Conservation (phyloP, 192 early-diverging fungal genomes). For the Backusella mclennaniae region DNA sequence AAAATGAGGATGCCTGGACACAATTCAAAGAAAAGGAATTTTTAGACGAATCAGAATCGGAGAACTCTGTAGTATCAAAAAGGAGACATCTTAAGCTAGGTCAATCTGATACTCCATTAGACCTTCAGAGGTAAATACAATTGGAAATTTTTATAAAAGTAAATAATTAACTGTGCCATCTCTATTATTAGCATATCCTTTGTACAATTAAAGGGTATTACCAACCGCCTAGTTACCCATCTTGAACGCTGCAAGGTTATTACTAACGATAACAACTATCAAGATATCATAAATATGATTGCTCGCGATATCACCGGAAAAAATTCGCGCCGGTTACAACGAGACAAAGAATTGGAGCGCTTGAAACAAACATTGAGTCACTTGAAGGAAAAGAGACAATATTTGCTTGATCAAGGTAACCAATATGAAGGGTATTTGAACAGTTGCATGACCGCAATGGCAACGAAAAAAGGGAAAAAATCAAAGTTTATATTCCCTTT, state of each 20-base stretch:
- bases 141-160: neutral
- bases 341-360: conserved; percentile 67
- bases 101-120: conserved; percentile 10
- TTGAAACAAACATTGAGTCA: conserved; percentile 78
- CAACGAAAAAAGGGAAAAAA: conserved; percentile 66
- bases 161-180: neutral
- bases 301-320: conserved; percentile 93
- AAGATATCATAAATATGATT: conserved; percentile 92
- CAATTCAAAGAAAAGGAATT: conserved; percentile 43
- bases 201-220: conserved; percentile 74
- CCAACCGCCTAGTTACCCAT: conserved; percentile 79
- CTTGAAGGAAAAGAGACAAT: conserved; percentile 82
- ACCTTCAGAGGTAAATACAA: conserved; percentile 17
- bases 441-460: conserved; percentile 85
- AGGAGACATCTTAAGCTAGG: conserved; percentile 7
- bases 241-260: conserved; percentile 81
- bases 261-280: conserved; percentile 74
- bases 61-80: conserved; percentile 4
- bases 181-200: conserved; percentile 51
- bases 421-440: conserved; percentile 92
- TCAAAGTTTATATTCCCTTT: conserved; percentile 77
- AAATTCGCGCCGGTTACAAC: conserved; percentile 76
- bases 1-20: conserved; percentile 72
- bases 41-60: neutral
- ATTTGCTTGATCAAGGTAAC: conserved; percentile 83